Base-by-base conservation (phyloP, 306 rosid genomes). In the Fragaria iinumae region DNA sequence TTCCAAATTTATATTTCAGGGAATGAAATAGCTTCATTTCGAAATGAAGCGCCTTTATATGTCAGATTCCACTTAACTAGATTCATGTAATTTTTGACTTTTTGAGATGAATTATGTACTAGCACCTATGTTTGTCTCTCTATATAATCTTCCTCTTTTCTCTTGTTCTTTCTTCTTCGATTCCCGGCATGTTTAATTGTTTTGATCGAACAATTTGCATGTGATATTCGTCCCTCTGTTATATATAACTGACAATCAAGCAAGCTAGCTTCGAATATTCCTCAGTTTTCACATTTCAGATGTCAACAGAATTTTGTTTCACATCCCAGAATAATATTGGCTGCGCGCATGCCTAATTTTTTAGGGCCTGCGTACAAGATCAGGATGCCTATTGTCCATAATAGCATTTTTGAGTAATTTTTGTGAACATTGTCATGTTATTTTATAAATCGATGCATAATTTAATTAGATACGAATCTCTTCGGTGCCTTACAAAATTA, bases 241-340 rank as follows among this genome's bases (percentile, higher is more conserved):
- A 64, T 34, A 36, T 3, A 36, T 48, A 17, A 43, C 67, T 62
- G 12, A 45, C 27, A 69, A 69, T 32, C 36, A 32, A 32, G 36
- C 36, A 32, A 32, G 36, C 36, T 25, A 47, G 38, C 29, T 10
- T 50, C 48, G 12, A 50, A 50, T 20, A 50, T 71, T 72, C 49
- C n/a, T 34, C 10, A 49, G 7, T 11, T 11, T 69, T 32, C 11
- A 69, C 4, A 1, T 53, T 71, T 56, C 23, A 71, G 62, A 14
- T 34, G 17, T 71, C 11, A 59, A 8, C 5, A 18, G 75, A 71
- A 71, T 52, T 34, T 72, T 52, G 34, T 14, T 72, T 72, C 76
- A 72, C 65, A 72, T 36, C 74, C 45, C 71, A 38, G 76, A 53
- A 72, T 52, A 72, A 36, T 34, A 20, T 25, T 43, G 52, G 50